Base-by-base conservation (phyloP, 805 yeast genomes). In the Grigorovia jiainica region DNA sequence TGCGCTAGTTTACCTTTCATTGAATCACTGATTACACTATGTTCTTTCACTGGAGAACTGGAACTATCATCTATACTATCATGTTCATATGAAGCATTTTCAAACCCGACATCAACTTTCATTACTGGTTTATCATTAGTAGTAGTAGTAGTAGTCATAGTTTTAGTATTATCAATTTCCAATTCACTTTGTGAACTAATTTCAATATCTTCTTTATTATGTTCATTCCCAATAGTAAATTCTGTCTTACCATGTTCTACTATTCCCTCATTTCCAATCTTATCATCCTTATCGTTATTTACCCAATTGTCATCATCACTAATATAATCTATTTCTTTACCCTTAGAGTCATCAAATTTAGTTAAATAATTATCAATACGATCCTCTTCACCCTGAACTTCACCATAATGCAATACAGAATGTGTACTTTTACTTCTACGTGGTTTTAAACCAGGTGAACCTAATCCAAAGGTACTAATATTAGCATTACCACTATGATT, bases 281-380 rank as follows among this genome's bases (percentile, higher is more conserved):
- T 46, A n/a, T 43, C 50, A 15, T 47, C 53, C n/a, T n/a, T n/a
- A n/a, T n/a, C n/a, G n/a, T n/a, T n/a, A n/a, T n/a, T n/a, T n/a
- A n/a, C n/a, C n/a, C n/a, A n/a, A 31, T 57, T 68, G 43, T 63
- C 62, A 42, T 65, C 45, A 20, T 43, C 47, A 62, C 68, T 64
- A 44, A 66, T 65, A n/a, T 59, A 55, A 15, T 68, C 72, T 1
- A 64, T 72, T 43, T 66, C 71, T 5, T 54, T 48, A 15, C 37
- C 40, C 15, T 53, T 47, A 25, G 54, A 56, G 3, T 27, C 31
- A 27, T 27, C 3, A 42, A 36, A 36, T 48, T 58, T 27, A n/a
- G n/a, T n/a, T n/a, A n/a, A n/a, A n/a, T 41, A 51, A 19, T 44
- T 41, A 39, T 58, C 54, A 17, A 51, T 43, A 33, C 54, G 60